These are phyloP conservation scores for Brettanomyces nanus DNA, from an alignment of 805 yeast species.

Conservation along the genomic window DNA sequence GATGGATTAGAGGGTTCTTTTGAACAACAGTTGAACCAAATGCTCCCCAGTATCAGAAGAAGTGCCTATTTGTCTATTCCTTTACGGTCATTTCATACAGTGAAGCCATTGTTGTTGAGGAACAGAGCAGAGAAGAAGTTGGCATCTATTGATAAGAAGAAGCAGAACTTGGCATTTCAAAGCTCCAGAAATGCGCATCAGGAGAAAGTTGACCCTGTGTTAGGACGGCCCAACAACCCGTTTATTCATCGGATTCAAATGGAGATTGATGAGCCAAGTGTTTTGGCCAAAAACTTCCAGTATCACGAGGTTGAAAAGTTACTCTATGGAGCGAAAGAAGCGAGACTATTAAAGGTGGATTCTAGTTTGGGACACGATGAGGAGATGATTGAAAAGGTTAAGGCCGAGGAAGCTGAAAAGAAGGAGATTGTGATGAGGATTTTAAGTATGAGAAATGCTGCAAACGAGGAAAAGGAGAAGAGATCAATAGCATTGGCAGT, in stretches of 20 bases:
- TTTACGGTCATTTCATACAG: neutral
- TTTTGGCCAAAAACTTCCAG: conserved; percentile 51
- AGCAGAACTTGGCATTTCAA: conserved; percentile 22
- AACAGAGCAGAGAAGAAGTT: conserved; percentile 7
- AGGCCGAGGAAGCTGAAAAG: conserved; percentile 42
- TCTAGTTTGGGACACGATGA: conserved; percentile 16
- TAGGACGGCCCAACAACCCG: conserved; percentile 60
- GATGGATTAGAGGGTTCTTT: too few relatives aligned
- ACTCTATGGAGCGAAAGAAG: conserved; percentile 68
- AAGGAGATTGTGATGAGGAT: conserved; percentile 66
- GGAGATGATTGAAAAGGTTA: conserved; percentile 15
- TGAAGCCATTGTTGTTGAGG: neutral
- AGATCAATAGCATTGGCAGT: conserved; percentile 58
- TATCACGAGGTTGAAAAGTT: conserved; percentile 65
- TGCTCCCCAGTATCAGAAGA: too few relatives aligned
- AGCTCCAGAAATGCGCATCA: conserved; percentile 8
- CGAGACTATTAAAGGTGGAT: conserved; percentile 33
- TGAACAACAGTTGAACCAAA: too few relatives aligned
- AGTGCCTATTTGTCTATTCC: too few relatives aligned
- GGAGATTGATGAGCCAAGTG: conserved; percentile 57
- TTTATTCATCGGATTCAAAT: conserved; percentile 62
- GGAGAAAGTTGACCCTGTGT: conserved; percentile 69
- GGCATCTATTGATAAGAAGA: conserved; percentile 18
- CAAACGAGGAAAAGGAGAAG: conserved; percentile 46
- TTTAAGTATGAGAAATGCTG: conserved; percentile 64